A percentile compares a stretch with the other conserved stretches of the same genome.
These are phyloP conservation scores for Trametes villosa DNA, from an alignment of 768 basidiomycete genomes.

Conservation along the genomic window DNA sequence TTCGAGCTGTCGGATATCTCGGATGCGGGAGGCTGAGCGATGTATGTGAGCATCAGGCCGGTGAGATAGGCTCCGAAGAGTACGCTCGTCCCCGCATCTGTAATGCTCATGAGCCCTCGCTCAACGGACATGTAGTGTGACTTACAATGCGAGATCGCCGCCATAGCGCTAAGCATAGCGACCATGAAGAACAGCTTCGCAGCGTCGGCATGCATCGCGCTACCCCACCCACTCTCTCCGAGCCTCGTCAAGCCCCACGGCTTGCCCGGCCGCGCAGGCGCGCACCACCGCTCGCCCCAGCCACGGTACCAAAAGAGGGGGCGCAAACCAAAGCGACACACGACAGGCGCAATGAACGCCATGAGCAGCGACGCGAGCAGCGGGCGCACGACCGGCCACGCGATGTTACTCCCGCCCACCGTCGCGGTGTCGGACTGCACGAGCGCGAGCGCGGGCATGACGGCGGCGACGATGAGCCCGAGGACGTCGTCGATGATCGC, in stretches of 20 bases:
- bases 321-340: constrained; percentile 33
- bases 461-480: constrained; percentile 60
- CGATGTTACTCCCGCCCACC: background rate
- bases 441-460: constrained; percentile 48
- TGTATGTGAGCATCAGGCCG: constrained; percentile 50
- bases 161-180: constrained; percentile 45
- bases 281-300: constrained; percentile 29
- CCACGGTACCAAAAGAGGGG: constrained; percentile 26
- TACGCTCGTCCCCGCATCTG: constrained; percentile 54
- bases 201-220: constrained; percentile 27
- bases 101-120: background rate
- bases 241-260: constrained; percentile 10
- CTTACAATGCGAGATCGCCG: constrained; percentile 51
- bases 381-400: constrained; percentile 51
- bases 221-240: constrained; percentile 22
- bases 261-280: constrained; percentile 17
- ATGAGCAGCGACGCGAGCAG: constrained; percentile 60
- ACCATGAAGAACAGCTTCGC: constrained; percentile 40
- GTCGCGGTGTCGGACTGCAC: constrained; percentile 10
- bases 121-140: background rate
- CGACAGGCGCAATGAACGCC: constrained; percentile 43
- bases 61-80: constrained; percentile 67
- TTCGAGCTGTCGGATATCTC: background rate
- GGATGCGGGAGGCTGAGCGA: constrained; percentile 29
- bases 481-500: constrained; percentile 70